Evolutionary conservation across 169 alveolate species (phyloP), one percentile per base, ranked within the genome.

Genomic region (Fabrea salina): DNA sequence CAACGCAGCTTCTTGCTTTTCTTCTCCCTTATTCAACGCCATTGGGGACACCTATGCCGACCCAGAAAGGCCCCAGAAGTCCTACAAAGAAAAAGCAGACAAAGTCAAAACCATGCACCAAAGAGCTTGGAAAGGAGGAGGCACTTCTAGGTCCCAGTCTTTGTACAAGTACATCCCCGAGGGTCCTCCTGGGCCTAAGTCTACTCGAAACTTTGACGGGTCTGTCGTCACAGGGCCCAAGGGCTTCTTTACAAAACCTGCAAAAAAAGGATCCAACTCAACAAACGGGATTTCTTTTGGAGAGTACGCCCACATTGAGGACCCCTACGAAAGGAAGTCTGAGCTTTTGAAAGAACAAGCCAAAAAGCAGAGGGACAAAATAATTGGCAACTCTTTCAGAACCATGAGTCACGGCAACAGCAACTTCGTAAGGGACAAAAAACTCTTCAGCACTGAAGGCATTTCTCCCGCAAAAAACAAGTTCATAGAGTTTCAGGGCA

Each of bases 311-410:
- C 67, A 68, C 44, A 44, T 68, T 16, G 27, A 33, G 16, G 67
- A 44, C 39, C 59, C 66, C 19, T 68, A 68, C 30, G 78, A 68
- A n/a, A 68, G 78, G n/a, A n/a, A n/a, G n/a, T n/a, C n/a, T n/a
- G n/a, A n/a, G n/a, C n/a, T n/a, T n/a, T n/a, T n/a, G n/a, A n/a
- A n/a, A n/a, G n/a, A n/a, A n/a, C n/a, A n/a, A n/a, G n/a, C n/a
- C n/a, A n/a, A n/a, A n/a, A n/a, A n/a, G n/a, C n/a, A n/a, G n/a
- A n/a, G n/a, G n/a, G n/a, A n/a, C n/a, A n/a, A n/a, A n/a, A n/a
- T n/a, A n/a, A n/a, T n/a, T n/a, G n/a, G n/a, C n/a, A n/a, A n/a
- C n/a, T n/a, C n/a, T n/a, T n/a, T n/a, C n/a, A n/a, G n/a, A n/a
- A n/a, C n/a, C n/a, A n/a, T n/a, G n/a, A n/a, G n/a, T n/a, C n/a